Base-by-base conservation (phyloP, 2,329 filamentous ascomycete species). In the Zopfia rhizophila region DNA sequence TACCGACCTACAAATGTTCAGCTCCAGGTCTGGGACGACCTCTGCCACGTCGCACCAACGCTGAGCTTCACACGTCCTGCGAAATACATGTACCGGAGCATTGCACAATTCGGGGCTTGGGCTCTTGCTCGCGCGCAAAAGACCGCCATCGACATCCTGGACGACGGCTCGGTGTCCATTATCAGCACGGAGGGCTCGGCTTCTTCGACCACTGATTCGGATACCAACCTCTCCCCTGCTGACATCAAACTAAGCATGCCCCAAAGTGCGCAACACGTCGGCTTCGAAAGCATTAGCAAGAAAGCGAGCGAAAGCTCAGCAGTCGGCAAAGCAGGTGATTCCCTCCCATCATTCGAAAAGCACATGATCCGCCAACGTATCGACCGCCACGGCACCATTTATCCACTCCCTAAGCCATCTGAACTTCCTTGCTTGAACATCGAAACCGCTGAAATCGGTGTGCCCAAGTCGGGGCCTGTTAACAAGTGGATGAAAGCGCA, bases 41-140 rank as follows among this genome's bases (percentile, higher is more conserved):
- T 97, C 3, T 97, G 94, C 62, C 93, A 97, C 66, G 92, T 96
- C 5, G 87, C 88, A 0, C 90, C 93, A 1, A 97, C 92, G 0
- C 79, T 97, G n/a, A 96, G 90, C 61, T 97, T 96, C 69, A 97
- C 93, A 0, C 83, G 87, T n/a, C 94, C 94, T 1, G 94, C 93
- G 32, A 97, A 97, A 69, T 89, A 89, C 73, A 97, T 97, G 91
- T 97, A 91, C 68, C 84, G 93, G 35, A 90, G 90, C 1, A 85
- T 97, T 39, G 89, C 94, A 0, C 93, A 97, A 58, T 97, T 99
- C 63, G 89, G 91, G 2, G 91, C 92, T 0, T 97, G 92, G 92
- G 88, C 89, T 0, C 79, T 97, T 16, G 90, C 92, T 1, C 81
- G 87, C 55, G 91, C 91, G 0, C 92, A 97, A 65, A 82, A 90